Evolutionary conservation across 345 rosid species (phyloP).

Genomic region (Gynandropsis gynandra): DNA sequence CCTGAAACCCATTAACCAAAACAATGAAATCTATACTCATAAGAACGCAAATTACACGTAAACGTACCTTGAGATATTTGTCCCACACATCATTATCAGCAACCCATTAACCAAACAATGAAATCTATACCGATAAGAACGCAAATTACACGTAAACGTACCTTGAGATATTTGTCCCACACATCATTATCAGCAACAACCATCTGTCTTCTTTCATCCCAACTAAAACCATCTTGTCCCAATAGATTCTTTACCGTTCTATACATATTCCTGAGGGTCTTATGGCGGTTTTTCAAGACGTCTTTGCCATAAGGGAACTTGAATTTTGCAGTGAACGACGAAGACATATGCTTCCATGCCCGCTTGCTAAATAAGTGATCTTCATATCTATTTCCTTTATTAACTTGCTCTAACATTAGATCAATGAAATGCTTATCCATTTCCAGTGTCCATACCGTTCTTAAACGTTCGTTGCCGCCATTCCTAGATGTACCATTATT

Average conservation of each 20-base stretch:
- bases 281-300: slow-evolving; percentile 61
- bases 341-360: slow-evolving; percentile 81
- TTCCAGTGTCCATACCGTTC: slow-evolving; percentile 86
- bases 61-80: slow-evolving; percentile 65
- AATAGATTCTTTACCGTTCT: slow-evolving; percentile 53
- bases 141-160: too few species aligned
- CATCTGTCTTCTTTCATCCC: slow-evolving; percentile 66
- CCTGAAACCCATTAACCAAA: slow-evolving; percentile 30
- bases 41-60: too few species aligned
- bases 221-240: slow-evolving; percentile 48
- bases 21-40: not conserved
- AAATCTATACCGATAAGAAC: slow-evolving; percentile 8
- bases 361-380: slow-evolving; percentile 69
- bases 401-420: slow-evolving; percentile 62
- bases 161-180: slow-evolving; percentile 81
- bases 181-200: slow-evolving; percentile 48
- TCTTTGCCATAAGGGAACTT: slow-evolving; percentile 56
- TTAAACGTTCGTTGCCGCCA: slow-evolving; percentile 35
- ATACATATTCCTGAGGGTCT: slow-evolving; percentile 56
- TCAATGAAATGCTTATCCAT: slow-evolving; percentile 79
- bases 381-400: slow-evolving; percentile 60
- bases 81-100: slow-evolving; percentile 69
- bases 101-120: too few species aligned
- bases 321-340: slow-evolving; percentile 54
- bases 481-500: slow-evolving; percentile 7